A percentile compares a stretch with the other conserved stretches of the same genome.
Conservation (phyloP, 768 basidiomycete genomes). For the Cubamyces sp. region DNA sequence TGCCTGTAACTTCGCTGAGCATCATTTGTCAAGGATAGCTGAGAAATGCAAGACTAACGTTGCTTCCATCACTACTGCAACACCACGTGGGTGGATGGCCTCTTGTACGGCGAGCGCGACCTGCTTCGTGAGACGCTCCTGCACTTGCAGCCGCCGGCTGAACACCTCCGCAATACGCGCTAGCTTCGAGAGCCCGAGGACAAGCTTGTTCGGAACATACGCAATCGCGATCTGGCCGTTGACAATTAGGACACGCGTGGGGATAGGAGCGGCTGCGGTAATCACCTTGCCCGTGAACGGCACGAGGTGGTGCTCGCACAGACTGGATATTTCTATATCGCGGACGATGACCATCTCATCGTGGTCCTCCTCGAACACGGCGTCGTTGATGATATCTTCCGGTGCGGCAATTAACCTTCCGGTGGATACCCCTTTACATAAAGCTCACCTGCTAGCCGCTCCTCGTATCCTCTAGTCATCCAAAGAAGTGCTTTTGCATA, state of each 20-base stretch:
- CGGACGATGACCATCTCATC: conserved; percentile 99
- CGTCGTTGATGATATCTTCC: conserved; percentile 96
- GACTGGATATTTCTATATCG: conserved; percentile 95
- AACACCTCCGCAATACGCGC: conserved; percentile 98
- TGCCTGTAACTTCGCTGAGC: conserved; percentile 56
- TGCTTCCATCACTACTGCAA: conserved; percentile 99
- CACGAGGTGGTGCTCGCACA: conserved; percentile 98
- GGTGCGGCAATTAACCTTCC: not conserved
- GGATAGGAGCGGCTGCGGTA: not conserved
- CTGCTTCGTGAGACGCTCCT: conserved; percentile 96
- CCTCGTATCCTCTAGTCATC: conserved; percentile 99
- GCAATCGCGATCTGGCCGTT: conserved; percentile 85
- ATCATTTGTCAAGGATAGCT: conserved; percentile 8
- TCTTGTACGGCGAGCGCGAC: conserved; percentile 98
- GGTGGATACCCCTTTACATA: not conserved
- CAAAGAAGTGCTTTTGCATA: conserved; percentile 97
- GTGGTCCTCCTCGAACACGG: conserved; percentile 97
- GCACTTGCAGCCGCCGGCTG: conserved; percentile 92
- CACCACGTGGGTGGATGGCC: conserved; percentile 95
- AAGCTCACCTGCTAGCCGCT: conserved; percentile 79
- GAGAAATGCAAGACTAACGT: conserved; percentile 59
- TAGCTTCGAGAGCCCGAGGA: conserved; percentile 94
- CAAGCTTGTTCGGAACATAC: conserved; percentile 94
- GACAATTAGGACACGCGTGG: not conserved
- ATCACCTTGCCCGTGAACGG: conserved; percentile 95